Conservation (phyloP, 441 rosid genomes). For the Daphne laureola region DNA sequence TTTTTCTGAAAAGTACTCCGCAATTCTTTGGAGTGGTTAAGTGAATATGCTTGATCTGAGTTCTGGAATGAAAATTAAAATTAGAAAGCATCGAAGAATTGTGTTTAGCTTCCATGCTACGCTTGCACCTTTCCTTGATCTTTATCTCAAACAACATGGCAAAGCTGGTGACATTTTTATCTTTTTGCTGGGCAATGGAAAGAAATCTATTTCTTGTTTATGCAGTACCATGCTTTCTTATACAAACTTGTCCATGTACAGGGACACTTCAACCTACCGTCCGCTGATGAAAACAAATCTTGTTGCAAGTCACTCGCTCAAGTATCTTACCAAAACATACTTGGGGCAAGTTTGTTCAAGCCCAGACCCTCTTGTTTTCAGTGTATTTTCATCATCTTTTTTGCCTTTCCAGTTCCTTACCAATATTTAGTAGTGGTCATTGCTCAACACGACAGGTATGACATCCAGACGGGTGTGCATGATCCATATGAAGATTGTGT, state of each 20-base stretch:
- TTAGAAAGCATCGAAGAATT: too few species aligned
- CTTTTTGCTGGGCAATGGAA: too few species aligned
- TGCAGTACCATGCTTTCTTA: conserved; percentile 1
- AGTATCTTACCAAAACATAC: conserved; percentile 53
- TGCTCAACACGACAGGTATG: conserved; percentile 29
- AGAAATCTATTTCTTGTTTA: background rate
- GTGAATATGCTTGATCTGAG: too few species aligned
- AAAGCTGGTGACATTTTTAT: too few species aligned
- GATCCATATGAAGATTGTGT: conserved; percentile 63
- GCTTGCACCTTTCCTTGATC: too few species aligned
- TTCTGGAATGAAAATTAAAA: too few species aligned
- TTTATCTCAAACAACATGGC: too few species aligned
- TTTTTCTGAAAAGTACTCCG: too few species aligned
- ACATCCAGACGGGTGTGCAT: conserved; percentile 47
- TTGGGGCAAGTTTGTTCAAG: conserved; percentile 45
- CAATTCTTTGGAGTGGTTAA: too few species aligned
- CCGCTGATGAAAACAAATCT: conserved; percentile 74
- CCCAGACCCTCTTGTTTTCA: background rate
- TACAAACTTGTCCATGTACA: conserved; percentile 17
- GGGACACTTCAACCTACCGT: conserved; percentile 72
- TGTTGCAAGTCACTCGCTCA: conserved; percentile 75
- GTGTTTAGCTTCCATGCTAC: too few species aligned
- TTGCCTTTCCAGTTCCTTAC: background rate
- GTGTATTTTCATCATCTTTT: background rate
- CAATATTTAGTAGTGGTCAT: conserved; percentile 4